Conservation (phyloP, 2,329 filamentous ascomycete species). For the Ophiostoma piceae region DNA sequence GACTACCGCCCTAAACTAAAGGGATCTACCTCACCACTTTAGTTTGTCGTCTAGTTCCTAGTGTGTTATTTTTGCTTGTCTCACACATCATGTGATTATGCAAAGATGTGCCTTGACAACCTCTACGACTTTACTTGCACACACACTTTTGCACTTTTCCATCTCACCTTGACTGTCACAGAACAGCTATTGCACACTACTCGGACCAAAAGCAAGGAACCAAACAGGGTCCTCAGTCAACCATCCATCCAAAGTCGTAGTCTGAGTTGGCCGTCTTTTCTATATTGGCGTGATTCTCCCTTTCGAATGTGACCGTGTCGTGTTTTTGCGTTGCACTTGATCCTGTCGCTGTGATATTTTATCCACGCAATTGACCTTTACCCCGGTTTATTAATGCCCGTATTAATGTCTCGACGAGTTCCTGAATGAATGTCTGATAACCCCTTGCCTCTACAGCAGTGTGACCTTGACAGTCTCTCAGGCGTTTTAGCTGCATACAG, state of each 20-base stretch:
- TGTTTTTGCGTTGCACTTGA: not conserved
- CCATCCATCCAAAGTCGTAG: not conserved
- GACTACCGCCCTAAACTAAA: not conserved
- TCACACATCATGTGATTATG: slow-evolving; percentile 2
- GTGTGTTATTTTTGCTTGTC: not conserved
- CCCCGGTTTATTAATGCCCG: not conserved
- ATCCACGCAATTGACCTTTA: not conserved
- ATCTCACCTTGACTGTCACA: no score
- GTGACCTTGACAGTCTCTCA: not conserved
- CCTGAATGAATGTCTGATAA: not conserved
- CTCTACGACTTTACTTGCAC: not conserved
- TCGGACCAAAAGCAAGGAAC: not conserved
- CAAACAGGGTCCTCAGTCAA: slow-evolving; percentile 5
- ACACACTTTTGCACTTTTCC: no score
- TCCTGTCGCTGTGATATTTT: no score
- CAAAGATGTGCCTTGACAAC: not conserved
- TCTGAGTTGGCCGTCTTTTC: not conserved
- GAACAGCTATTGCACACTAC: no score
- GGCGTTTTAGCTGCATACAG: not conserved
- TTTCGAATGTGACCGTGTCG: not conserved
- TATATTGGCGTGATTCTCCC: slow-evolving; percentile 9
- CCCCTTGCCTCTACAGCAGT: not conserved
- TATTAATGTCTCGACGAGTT: not conserved
- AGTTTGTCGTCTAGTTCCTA: not conserved
- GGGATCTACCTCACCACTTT: not conserved